Evolutionary conservation across 202 grass and related monocot species (phyloP), one percentile per base, ranked within the genome.

Genomic region (Saccharum hybrid): DNA sequence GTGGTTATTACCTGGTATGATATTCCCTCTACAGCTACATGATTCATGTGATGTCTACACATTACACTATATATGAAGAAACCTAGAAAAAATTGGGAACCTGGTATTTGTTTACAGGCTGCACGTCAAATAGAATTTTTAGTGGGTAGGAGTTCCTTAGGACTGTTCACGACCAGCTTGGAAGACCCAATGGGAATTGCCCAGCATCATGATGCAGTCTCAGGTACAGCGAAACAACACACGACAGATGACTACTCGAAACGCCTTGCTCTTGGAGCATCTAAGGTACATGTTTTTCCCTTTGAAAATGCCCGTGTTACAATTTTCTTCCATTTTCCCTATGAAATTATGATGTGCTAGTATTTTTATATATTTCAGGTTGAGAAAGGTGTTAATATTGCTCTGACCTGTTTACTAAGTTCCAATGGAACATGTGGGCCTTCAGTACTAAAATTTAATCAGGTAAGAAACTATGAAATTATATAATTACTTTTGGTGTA

Each of bases 1-100:
- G 94, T 86, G 94, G 90, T 83, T 97, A 94, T 89, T 97, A 94
- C 84, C 82, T 94, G 92, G 94, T 97, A 94, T 39, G 42, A 14
- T 52, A 81, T 66, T 59, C 28, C 5, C 62, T 39, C 11, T 61
- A 71, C 16, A 82, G 23, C 48, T 36, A 18, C 21, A 48, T 4
- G 40, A 64, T 37, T 66, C 28, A 42, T 38, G 2, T 61, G 60
- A 15, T 83, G 14, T 13, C 2, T 65, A 70, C 66, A n/a, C 18
- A 56, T 10, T 59, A 59, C 22, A 68, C 19, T n/a, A 49, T 60
- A n/a, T 36, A 61, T 82, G 18, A 10, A 36, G 16, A 26, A 68
- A 15, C 38, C 15, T 19, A 13, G 15, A 31, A 71, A 67, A 82
- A 6, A 30, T 70, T 66, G 45, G 10, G 21, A 63, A 67, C 36